These are phyloP conservation scores for Allium fistulosum DNA, from an alignment of 106 monocot species.

Conservation along the genomic window DNA sequence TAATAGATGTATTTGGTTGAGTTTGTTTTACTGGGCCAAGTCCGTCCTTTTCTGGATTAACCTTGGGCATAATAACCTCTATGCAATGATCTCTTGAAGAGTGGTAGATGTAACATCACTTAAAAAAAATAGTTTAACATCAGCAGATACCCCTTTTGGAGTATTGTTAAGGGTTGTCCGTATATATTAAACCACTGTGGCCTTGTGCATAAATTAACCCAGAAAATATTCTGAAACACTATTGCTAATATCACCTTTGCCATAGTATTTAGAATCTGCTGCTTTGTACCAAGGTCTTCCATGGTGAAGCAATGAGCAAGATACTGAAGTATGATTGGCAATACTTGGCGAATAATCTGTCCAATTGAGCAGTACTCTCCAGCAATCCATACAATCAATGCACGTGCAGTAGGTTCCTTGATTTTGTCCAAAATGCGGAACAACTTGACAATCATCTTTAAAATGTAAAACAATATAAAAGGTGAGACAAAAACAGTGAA, in stretches of 20 bases:
- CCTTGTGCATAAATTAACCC: too few relatives aligned
- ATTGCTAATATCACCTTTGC: constrained; percentile 47
- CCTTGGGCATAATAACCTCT: too few relatives aligned
- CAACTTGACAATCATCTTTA: constrained; percentile 71
- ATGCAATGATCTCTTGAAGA: too few relatives aligned
- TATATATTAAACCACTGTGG: too few relatives aligned
- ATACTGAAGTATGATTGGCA: constrained; percentile 57
- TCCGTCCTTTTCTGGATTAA: too few relatives aligned
- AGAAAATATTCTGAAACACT: too few relatives aligned
- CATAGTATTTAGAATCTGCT: constrained; percentile 81
- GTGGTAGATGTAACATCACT: too few relatives aligned
- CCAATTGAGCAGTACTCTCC: constrained; percentile 78
- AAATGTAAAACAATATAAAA: neutral
- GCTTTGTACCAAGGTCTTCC: constrained; percentile 79
- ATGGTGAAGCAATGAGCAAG: constrained; percentile 69
- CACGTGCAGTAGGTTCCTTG: constrained; percentile 70
- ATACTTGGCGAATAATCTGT: constrained; percentile 44
- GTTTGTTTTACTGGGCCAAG: too few relatives aligned
- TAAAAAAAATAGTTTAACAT: too few relatives aligned
- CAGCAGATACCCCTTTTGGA: too few relatives aligned
- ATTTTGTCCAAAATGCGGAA: constrained; percentile 58
- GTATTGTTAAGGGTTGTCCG: too few relatives aligned
- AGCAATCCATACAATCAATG: constrained; percentile 81
- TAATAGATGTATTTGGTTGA: too few relatives aligned
- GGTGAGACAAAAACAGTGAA: neutral